These are phyloP conservation scores for Carex arenaria DNA, from an alignment of 202 grass and related monocot genomes.

Conservation along the genomic window DNA sequence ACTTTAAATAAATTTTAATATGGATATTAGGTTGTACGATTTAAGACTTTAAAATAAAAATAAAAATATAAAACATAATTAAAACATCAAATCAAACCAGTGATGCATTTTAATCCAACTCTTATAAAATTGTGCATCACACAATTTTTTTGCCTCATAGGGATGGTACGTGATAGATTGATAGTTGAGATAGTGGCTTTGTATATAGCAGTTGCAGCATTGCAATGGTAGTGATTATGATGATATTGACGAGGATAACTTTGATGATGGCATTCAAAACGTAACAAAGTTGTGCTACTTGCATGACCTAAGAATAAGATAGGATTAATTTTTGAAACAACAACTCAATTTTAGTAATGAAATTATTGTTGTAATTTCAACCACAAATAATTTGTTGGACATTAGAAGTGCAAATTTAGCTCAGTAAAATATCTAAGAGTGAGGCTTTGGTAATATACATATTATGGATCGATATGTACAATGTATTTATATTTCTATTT, in stretches of 20 bases:
- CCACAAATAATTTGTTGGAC: neutral
- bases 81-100: too few relatives aligned
- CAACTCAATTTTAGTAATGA: neutral
- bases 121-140: too few relatives aligned
- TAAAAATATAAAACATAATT: too few relatives aligned
- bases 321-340: neutral
- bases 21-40: too few relatives aligned
- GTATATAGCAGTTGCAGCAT: neutral
- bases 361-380: neutral
- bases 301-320: neutral
- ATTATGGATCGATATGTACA: too few relatives aligned
- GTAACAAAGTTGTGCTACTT: neutral
- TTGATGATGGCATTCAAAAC: neutral
- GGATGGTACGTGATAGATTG: neutral
- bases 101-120: too few relatives aligned
- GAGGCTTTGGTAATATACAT: too few relatives aligned
- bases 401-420: neutral
- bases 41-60: too few relatives aligned
- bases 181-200: neutral
- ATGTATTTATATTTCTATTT: too few relatives aligned
- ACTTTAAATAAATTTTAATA: too few relatives aligned
- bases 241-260: neutral
- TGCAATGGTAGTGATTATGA: conserved; percentile 18
- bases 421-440: neutral
- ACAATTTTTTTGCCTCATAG: neutral